These are phyloP conservation scores for Fusarium nodosum DNA, from an alignment of 2,329 filamentous ascomycete genomes.

Conservation along the genomic window DNA sequence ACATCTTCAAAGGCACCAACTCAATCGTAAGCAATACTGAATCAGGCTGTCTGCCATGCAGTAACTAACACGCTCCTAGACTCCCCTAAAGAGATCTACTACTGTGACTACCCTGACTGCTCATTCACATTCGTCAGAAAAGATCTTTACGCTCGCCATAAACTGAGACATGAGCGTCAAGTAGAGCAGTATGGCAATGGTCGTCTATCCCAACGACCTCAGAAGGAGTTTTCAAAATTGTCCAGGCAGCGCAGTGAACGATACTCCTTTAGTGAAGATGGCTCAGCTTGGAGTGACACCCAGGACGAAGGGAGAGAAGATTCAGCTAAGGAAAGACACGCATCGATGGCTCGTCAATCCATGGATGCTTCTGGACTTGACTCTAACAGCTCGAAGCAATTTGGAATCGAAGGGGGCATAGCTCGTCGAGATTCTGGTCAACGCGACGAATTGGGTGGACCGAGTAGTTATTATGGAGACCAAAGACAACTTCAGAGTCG, in stretches of 20 bases:
- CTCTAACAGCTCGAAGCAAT: slow-evolving; percentile 9
- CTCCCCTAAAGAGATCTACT: slow-evolving; percentile 51
- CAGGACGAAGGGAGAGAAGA: slow-evolving; percentile 47
- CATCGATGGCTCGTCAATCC: slow-evolving; percentile 16
- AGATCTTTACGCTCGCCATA: slow-evolving; percentile 49
- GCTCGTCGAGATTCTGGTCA: slow-evolving; percentile 33
- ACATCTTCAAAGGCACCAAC: slow-evolving; percentile 49
- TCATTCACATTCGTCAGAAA: slow-evolving; percentile 51
- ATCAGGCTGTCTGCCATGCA: neutral
- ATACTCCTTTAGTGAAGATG: slow-evolving; percentile 49
- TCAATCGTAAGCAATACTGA: slow-evolving; percentile 42
- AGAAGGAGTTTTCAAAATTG: slow-evolving; percentile 46
- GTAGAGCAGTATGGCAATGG: slow-evolving; percentile 49
- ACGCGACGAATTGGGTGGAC: slow-evolving; percentile 28
- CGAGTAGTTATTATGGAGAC: slow-evolving; percentile 38
- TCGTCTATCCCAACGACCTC: slow-evolving; percentile 46
- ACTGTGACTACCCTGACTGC: slow-evolving; percentile 50
- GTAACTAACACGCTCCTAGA: slow-evolving; percentile 40
- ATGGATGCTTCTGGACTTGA: slow-evolving; percentile 29
- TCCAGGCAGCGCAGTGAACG: slow-evolving; percentile 39
- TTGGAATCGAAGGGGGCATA: slow-evolving; percentile 14
- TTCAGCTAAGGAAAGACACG: slow-evolving; percentile 33
- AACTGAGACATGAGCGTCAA: slow-evolving; percentile 48
- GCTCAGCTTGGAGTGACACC: slow-evolving; percentile 49
- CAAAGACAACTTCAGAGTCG: slow-evolving; percentile 41